Percentiles rank a stretch among this genome's conserved stretches.
These are phyloP conservation scores for Cyberlindnera misumaiensis DNA, from an alignment of 805 yeast genomes.

Conservation along the genomic window DNA sequence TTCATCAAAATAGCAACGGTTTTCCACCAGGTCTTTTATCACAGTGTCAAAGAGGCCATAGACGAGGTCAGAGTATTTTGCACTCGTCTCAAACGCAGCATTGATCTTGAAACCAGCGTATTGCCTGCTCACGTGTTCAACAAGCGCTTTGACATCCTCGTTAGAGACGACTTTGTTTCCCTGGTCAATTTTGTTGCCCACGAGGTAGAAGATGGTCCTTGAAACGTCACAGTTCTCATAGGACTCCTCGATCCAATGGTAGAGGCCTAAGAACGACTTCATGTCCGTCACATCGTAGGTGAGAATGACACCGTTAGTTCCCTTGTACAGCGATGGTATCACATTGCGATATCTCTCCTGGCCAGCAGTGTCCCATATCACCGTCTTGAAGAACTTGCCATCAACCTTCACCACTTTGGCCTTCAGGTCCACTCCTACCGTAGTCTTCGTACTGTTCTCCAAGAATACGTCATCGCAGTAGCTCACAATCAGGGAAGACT, in stretches of 20 bases:
- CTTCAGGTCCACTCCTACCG: slow-evolving; percentile 42
- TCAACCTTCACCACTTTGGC: slow-evolving; percentile 37
- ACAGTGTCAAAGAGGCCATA: slow-evolving; percentile 32
- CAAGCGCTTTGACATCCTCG: slow-evolving; percentile 30
- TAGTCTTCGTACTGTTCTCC: slow-evolving; percentile 29
- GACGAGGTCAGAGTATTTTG: slow-evolving; percentile 33
- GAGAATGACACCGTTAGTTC: slow-evolving; percentile 39
- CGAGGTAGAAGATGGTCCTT: slow-evolving; percentile 32
- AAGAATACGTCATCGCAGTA: slow-evolving; percentile 34
- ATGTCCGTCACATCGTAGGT: slow-evolving; percentile 38
- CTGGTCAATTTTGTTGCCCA: slow-evolving; percentile 40
- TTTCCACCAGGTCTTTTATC: slow-evolving; percentile 34
- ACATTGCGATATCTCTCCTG: slow-evolving; percentile 42
- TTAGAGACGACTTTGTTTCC: slow-evolving; percentile 31
- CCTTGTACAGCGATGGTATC: slow-evolving; percentile 38
- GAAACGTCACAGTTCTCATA: slow-evolving; percentile 28
- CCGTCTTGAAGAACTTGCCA: slow-evolving; percentile 35
- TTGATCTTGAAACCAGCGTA: slow-evolving; percentile 28
- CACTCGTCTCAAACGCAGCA: slow-evolving; percentile 42
- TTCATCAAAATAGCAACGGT: slow-evolving; percentile 32
- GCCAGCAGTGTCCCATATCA: slow-evolving; percentile 47
- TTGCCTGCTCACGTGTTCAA: slow-evolving; percentile 25
- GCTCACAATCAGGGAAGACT: slow-evolving; percentile 37
- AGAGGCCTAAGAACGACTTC: slow-evolving; percentile 30
- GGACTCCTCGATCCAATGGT: slow-evolving; percentile 38